These are phyloP conservation scores for Periconia macrospinosa DNA, from an alignment of 2,329 filamentous ascomycete genomes.

Conservation along the genomic window DNA sequence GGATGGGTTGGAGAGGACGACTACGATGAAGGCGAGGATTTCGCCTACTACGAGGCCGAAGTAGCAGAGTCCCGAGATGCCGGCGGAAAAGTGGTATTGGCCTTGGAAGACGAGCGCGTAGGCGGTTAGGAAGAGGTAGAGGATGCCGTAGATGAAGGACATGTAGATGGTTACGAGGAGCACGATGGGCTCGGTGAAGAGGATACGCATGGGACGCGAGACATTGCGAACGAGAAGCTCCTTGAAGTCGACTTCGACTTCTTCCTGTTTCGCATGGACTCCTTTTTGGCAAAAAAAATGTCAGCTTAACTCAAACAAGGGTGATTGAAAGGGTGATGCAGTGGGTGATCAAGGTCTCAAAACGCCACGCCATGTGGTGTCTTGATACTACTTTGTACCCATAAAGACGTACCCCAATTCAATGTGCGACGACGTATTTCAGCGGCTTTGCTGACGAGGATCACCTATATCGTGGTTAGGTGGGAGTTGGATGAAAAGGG, in stretches of 20 bases:
- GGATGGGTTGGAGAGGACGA: conserved; percentile 65
- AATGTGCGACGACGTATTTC: conserved; percentile 58
- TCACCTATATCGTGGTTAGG: conserved; percentile 13
- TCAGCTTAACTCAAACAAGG: too few species aligned
- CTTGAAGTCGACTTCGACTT: conserved; percentile 56
- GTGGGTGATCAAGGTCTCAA: too few species aligned
- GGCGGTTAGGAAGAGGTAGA: conserved; percentile 84
- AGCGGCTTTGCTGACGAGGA: conserved; percentile 59
- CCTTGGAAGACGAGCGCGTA: conserved; percentile 78
- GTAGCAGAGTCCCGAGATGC: conserved; percentile 76
- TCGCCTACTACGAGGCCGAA: conserved; percentile 82
- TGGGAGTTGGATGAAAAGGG: too few species aligned
- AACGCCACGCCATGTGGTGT: too few species aligned
- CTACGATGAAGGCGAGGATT: conserved; percentile 65
- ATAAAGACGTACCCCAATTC: too few species aligned
- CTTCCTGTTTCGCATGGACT: conserved; percentile 61
- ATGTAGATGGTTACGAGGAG: conserved; percentile 52
- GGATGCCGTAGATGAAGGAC: conserved; percentile 60
- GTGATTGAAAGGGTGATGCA: too few species aligned
- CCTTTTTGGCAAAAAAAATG: too few species aligned
- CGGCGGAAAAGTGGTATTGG: conserved; percentile 70
- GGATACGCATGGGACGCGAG: conserved; percentile 52
- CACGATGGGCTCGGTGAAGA: conserved; percentile 55
- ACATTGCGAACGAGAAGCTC: conserved; percentile 57
- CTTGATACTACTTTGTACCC: too few species aligned